Conservation (phyloP, 371 early-diverging fungal species). For the Massospora cicadina region DNA sequence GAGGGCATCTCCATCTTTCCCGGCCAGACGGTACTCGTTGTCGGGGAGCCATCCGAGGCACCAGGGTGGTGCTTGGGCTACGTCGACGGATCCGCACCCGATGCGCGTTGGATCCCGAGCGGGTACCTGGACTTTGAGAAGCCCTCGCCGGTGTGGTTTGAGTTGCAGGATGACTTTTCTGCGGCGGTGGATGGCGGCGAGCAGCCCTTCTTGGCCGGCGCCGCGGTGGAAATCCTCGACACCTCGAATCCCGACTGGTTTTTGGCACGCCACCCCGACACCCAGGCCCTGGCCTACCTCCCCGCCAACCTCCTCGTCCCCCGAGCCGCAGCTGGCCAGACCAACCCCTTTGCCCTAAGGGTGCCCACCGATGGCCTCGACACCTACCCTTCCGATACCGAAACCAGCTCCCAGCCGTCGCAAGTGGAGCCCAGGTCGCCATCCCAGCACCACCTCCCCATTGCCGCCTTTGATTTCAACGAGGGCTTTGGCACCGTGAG, state of each 20-base stretch:
- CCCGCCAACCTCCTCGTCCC: background rate
- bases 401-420: background rate
- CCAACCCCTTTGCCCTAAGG: background rate
- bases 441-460: background rate
- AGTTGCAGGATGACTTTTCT: background rate
- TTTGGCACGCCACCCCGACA: slow-evolving; percentile 7
- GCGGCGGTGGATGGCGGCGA: slow-evolving; percentile 4
- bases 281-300: background rate
- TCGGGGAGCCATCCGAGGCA: background rate
- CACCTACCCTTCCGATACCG: background rate
- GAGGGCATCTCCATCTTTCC: background rate
- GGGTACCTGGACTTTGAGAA: slow-evolving; percentile 1
- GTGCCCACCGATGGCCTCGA: background rate
- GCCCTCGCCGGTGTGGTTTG: background rate
- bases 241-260: slow-evolving; percentile 1
- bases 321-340: background rate
- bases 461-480: background rate
- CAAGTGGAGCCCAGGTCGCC: background rate
- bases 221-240: background rate
- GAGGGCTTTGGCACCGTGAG: background rate
- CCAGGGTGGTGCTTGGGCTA: slow-evolving; percentile 5
- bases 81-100: background rate
- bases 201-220: background rate
- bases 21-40: background rate
- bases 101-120: background rate